Percentiles rank a stretch among this genome's conserved stretches.
These are phyloP conservation scores for Setomelanomma holmii DNA, from an alignment of 2,329 filamentous ascomycete species.

Conservation along the genomic window DNA sequence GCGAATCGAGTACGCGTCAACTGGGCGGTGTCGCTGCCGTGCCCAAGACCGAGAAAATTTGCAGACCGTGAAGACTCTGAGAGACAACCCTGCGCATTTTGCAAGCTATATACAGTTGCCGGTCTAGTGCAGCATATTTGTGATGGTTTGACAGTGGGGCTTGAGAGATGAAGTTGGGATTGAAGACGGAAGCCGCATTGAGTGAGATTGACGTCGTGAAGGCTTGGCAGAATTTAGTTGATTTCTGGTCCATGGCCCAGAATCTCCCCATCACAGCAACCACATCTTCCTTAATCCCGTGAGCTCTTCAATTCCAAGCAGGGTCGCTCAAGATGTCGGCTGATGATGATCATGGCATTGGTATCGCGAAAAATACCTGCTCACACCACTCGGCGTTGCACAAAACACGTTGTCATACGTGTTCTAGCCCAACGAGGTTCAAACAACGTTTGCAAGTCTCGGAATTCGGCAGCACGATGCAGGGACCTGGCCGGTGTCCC, in stretches of 20 bases:
- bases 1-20: too few species aligned
- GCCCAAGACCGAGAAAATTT: too few species aligned
- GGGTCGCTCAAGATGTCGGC: background rate
- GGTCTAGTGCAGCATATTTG: too few species aligned
- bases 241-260: background rate
- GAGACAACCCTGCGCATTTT: too few species aligned
- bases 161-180: too few species aligned
- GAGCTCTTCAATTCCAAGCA: background rate
- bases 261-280: background rate
- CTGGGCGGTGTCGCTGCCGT: too few species aligned
- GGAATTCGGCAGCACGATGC: conserved; percentile 3
- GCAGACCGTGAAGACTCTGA: too few species aligned
- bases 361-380: background rate
- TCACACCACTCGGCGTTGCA: background rate
- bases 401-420: conserved; percentile 1
- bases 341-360: background rate
- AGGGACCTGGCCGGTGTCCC: background rate
- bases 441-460: background rate
- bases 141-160: too few species aligned
- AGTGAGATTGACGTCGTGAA: background rate
- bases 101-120: too few species aligned
- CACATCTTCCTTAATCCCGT: background rate
- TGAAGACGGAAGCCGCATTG: background rate
- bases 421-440: conserved; percentile 1
- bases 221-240: background rate